Percentiles rank a stretch among this genome's conserved stretches.
These are phyloP conservation scores for Colletotrichum higginsianum DNA, from an alignment of 2,329 filamentous ascomycete genomes.

Conservation along the genomic window DNA sequence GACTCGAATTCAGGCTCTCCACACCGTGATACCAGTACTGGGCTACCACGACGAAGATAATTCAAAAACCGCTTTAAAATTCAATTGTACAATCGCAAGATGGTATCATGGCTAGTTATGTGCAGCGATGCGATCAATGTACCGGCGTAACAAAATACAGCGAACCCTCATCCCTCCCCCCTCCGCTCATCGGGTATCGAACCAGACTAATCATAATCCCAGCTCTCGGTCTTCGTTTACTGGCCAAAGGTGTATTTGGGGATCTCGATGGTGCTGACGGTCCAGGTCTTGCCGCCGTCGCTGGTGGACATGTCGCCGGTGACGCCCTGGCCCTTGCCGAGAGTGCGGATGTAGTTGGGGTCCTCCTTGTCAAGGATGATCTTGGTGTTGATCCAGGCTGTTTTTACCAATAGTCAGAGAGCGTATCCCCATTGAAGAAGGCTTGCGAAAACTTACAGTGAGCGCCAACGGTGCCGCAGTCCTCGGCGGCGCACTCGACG, in stretches of 20 bases:
- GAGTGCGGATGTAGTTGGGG: conserved; percentile 35
- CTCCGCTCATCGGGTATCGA: neutral
- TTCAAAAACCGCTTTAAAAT: neutral
- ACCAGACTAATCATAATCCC: neutral
- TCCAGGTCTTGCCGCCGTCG: conserved; percentile 39
- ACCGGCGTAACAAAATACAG: neutral
- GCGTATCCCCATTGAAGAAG: no score
- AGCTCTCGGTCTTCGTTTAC: neutral
- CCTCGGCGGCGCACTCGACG: conserved; percentile 78
- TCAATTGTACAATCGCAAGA: neutral
- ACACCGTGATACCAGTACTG: neutral
- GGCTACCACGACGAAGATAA: neutral
- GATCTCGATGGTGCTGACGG: conserved; percentile 35
- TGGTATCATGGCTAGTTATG: conserved; percentile 11
- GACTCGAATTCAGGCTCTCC: no score
- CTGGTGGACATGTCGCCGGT: conserved; percentile 35
- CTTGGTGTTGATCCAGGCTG: conserved; percentile 39
- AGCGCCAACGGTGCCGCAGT: conserved; percentile 71
- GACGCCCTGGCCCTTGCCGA: conserved; percentile 36
- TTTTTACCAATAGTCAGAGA: neutral
- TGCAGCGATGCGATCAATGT: neutral
- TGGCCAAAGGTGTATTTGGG: conserved; percentile 36
- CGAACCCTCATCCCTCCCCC: neutral
- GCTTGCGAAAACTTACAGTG: conserved; percentile 13
- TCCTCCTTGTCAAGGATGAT: conserved; percentile 39